Base-by-base conservation (phyloP, 306 rosid genomes). In the Senna tora region DNA sequence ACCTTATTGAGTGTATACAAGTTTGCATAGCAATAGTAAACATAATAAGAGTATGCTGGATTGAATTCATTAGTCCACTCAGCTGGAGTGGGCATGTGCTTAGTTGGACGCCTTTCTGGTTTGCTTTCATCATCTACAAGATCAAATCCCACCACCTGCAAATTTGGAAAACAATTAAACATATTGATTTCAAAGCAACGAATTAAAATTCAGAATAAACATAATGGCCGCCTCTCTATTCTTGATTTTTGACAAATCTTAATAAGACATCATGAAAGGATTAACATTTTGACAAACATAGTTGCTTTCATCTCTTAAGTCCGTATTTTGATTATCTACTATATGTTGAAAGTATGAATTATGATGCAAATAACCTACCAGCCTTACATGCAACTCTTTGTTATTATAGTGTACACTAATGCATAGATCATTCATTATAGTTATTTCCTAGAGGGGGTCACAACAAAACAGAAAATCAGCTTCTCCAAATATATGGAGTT, bases 41-140 rank as follows among this genome's bases (percentile, higher is more conserved):
- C 79, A 75, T 87, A 91, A 65, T 91, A 91, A 19, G 97, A 87
- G 75, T 68, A 88, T 21, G 97, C 96, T 46, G 92, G 97, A 81
- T 91, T 91, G 70, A 88, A 91, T 51, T 81, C 91, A 82, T 91
- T 88, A 5, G 89, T 88, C 97, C 92, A 88, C 79, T 91, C 87
- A 52, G 88, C 81, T 67, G 96, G 96, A 21, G 89, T 80, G 62
- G 91, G 97, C 96, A 91, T 88, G 85, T 91, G 97, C 86, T 91
- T 91, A 57, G 91, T 88, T 21, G 97, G 96, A 22, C 84, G 89
- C 75, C 96, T 87, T 84, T 91, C 97, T 51, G 91, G 97, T 81
- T 83, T 88, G 75, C 97, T 88, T 74, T 91, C 97, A 78, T 91
- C 97, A 42, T 91, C 92, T 43, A 88, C 97, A 71, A 91, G 50